Conservation (phyloP, 2,329 filamentous ascomycete genomes). For the Colletotrichum horii region DNA sequence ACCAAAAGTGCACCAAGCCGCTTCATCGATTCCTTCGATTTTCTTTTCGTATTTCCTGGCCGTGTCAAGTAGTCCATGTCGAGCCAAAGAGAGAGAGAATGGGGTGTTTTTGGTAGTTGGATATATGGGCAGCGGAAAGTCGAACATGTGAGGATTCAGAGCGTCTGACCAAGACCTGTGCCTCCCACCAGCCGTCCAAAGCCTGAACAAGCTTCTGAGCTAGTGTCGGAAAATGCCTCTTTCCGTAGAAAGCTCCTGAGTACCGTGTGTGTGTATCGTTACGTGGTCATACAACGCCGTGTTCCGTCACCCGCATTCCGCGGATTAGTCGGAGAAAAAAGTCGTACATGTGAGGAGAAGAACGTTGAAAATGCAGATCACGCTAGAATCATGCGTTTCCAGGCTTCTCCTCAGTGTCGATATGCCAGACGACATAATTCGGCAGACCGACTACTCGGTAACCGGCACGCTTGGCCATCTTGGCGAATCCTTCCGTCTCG, state of each 20-base stretch:
- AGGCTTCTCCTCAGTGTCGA: constrained; percentile 93
- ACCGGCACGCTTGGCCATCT: constrained; percentile 96
- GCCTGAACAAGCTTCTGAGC: constrained; percentile 8
- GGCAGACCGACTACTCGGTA: constrained; percentile 92
- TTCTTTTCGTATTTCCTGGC: background rate
- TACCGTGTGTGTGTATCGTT: constrained; percentile 18
- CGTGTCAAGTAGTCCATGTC: background rate
- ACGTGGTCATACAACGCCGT: constrained; percentile 22
- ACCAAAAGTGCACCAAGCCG: constrained; percentile 3
- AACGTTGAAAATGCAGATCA: background rate
- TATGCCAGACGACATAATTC: constrained; percentile 99
- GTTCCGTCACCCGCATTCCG: constrained; percentile 20
- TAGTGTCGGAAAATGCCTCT: constrained; percentile 3
- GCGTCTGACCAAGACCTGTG: background rate
- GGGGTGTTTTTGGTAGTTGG: background rate
- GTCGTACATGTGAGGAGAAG: constrained; percentile 22
- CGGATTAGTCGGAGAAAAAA: constrained; percentile 18
- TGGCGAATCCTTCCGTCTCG: constrained; percentile 97
- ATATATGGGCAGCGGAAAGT: constrained; percentile 12
- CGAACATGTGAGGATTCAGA: constrained; percentile 1
- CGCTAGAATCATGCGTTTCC: constrained; percentile 66
- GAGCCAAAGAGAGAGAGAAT: background rate
- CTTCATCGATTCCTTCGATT: constrained; percentile 3
- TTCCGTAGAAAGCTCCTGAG: constrained; percentile 13
- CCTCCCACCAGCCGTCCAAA: background rate